Evolutionary conservation across 345 rosid species (phyloP), one percentile per base, ranked within the genome.

Genomic region (Adansonia digitata): DNA sequence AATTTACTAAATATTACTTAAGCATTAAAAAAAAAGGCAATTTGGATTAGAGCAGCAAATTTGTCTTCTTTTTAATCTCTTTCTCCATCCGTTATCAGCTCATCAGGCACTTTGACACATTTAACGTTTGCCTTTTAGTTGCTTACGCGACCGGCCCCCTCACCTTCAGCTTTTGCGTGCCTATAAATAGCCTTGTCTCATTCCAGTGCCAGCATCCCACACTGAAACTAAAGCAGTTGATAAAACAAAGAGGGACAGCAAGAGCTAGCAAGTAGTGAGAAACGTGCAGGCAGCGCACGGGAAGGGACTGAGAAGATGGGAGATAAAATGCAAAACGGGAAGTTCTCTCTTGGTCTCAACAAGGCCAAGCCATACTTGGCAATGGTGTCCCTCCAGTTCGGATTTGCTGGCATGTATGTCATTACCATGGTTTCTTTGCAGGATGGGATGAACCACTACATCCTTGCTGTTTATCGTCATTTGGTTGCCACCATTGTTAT

Each of bases 351-450:
- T 29, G 5, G 17, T 17, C 3, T 60, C 24, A 9, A 42, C 35
- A 86, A 73, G 26, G 69, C 62, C 6, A 94, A 92, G 51, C 94
- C 96, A 20, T 94, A 87, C 85, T 40, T 91, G 76, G 90, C 91
- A 10, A 91, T 94, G 81, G 75, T 88, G 60, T 88, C 84, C 53
- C 84, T 94, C 76, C 98, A 94, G 51, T 89, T 94, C 80, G 98
- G 98, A 7, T 94, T 84, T 63, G 88, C 97, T 0, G 98, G 98
- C 73, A 86, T 94, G 97, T 92, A 88, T 75, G 85, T 94, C 18
- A 82, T 94, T 76, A 73, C 89, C 29, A 85, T 87, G 90, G 88
- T 94, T 35, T 88, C 95, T 72, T 75, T 94, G 48, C 87, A 90
- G 24, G 88, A 77, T 49, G 97, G 98, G 48, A 86, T 94, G 95